Base-by-base conservation (phyloP, 805 yeast species). In the Kuraishia capsulata region DNA sequence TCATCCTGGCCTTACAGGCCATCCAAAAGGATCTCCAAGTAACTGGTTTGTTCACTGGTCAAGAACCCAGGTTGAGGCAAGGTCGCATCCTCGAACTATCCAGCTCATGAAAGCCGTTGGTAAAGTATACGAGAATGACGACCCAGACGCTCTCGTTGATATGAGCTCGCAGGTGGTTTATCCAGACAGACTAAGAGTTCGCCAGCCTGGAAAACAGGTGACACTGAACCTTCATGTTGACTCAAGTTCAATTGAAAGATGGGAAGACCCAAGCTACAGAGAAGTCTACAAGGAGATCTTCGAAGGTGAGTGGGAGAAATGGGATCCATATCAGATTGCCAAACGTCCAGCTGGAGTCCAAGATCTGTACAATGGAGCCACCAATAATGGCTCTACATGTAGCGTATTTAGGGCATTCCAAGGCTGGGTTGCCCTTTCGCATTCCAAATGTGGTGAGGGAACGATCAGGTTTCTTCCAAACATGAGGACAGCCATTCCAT, bases 351-450 rank as follows among this genome's bases (percentile, higher is more conserved):
- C 48, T 25, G 65, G 67, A 1, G 44, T 47, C 3, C 52, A 53
- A 39, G 58, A 61, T 35, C 43, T 60, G 39, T 24, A 24, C 26
- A 24, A 24, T 11, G 61, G 65, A 44, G 56, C 53, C 30, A 50
- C 62, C 11, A 54, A 56, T 13, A 42, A 45, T 28, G 30, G 31
- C 6, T 24, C 26, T 24, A 41, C 39, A 14, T 47, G 48, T 37
- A 36, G 43, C 29, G 40, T 44, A 26, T 64, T 67, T 45, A 54
- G 73, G 37, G 50, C 66, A 4, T 60, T 64, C 33, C 72, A 68
- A 47, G 71, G 71, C 5, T 67, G 72, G 71, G 44, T 67, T 14
- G 56, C 69, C 3, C 47, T 67, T 40, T 53, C 63, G 14, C 54
- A 52, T 14, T 57, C 51, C 10, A 55, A 53, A 13, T 51, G 62